Evolutionary conservation across 176 grass and related monocot genomes (phyloP), one percentile per base, ranked within the genome.

Genomic region (Pharus latifolius): DNA sequence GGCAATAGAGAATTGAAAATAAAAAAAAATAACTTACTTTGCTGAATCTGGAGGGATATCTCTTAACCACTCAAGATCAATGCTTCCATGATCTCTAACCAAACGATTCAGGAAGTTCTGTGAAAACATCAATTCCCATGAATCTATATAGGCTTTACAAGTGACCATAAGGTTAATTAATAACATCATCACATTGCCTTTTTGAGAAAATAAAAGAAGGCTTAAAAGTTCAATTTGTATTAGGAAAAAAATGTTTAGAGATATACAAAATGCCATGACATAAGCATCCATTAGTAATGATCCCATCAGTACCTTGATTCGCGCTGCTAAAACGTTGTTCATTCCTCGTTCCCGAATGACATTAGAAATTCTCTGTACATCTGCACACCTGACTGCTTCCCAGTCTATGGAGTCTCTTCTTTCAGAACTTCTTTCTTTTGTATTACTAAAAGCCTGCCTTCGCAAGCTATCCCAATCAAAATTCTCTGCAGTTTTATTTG

Each of bases 1-100:
- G 73, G n/a, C n/a, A n/a, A 32, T 66, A 22, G 63, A 67, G 42
- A 49, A 60, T 10, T 68, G 38, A 38, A 47, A 30, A 59, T 76
- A 56, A 81, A 28, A 33, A 33, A 47, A 10, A 61, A 22, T 24
- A 60, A 81, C 90, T 86, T 94, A 99, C 95, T 88, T 99, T 59
- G 84, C 87, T 82, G 84, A 75, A 29, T 86, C 82, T 65, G 82
- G 84, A 29, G 85, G 78, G 23, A 85, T 44, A 44, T 91, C 68
- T 72, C 90, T 85, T 72, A 99, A 54, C 95, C 95, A 99, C 63
- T 99, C 95, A 68, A 99, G 95, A 81, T 99, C 87, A 70, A 99
- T 85, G 68, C 87, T 91, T 48, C 90, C 95, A 70, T 99, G 95
- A 77, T 99, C 90, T 72, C 54, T 88, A 16, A 90, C 82, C 69